Percentiles rank a stretch among this genome's conserved stretches.
These are phyloP conservation scores for Bertia moriformis DNA, from an alignment of 2,329 filamentous ascomycete genomes.

Conservation along the genomic window DNA sequence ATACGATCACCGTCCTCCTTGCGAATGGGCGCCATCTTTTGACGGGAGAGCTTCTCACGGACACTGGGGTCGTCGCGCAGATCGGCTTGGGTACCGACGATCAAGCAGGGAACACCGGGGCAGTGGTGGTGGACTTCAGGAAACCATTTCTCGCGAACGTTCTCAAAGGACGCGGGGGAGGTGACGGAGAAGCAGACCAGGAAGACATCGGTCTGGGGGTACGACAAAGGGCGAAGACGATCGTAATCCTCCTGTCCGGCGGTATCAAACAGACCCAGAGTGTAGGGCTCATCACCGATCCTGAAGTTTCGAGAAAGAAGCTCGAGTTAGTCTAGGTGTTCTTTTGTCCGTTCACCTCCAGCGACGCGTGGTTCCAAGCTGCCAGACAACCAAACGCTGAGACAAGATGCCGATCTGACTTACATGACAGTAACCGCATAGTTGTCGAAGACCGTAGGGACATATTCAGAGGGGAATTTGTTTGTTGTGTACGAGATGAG, in stretches of 20 bases:
- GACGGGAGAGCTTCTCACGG: conserved; percentile 79
- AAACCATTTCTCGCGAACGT: conserved; percentile 98
- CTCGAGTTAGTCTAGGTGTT: not conserved
- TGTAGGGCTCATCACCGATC: conserved; percentile 98
- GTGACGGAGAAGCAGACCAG: conserved; percentile 98
- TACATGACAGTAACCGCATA: conserved; percentile 99
- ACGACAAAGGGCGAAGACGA: conserved; percentile 85
- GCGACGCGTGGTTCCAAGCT: not conserved
- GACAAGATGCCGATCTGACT: conserved; percentile 27
- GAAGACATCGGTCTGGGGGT: conserved; percentile 97
- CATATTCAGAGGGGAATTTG: conserved; percentile 99
- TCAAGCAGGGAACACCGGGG: conserved; percentile 90
- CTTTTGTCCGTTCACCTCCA: not conserved
- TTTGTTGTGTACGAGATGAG: conserved; percentile 99
- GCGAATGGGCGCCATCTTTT: conserved; percentile 87
- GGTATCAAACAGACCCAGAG: conserved; percentile 91
- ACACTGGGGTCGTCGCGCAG: conserved; percentile 78
- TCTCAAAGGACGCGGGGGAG: conserved; percentile 93
- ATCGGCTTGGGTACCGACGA: conserved; percentile 96
- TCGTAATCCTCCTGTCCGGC: conserved; percentile 99
- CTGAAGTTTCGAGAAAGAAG: conserved; percentile 27
- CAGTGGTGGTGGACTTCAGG: conserved; percentile 98
- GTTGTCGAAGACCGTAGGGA: conserved; percentile 98
- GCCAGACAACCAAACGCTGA: not conserved
- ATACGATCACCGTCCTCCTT: conserved; percentile 90